phyloP scores from a whole-genome alignment of 169 alveolate species.

The Besnoitia besnoiti region DNA sequence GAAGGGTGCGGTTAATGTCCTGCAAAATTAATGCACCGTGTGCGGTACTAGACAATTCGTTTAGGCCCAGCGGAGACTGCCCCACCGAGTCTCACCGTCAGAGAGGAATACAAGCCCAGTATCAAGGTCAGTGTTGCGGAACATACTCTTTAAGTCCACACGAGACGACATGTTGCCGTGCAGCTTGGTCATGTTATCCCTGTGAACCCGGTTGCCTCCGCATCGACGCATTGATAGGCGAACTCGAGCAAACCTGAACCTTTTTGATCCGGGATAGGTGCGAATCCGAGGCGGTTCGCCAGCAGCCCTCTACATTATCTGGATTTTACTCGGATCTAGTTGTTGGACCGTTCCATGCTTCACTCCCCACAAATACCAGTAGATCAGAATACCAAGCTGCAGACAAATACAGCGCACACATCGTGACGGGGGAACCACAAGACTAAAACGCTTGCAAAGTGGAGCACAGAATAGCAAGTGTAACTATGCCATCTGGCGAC shows the following conservation, averaged over 20 bases:
- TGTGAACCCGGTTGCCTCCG: slow-evolving; percentile 20
- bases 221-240: not conserved
- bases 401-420: slow-evolving; percentile 1
- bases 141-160: not conserved
- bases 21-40: not conserved
- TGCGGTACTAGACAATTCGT: not conserved
- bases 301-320: slow-evolving; percentile 16
- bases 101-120: not conserved
- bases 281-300: not conserved
- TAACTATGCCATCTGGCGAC: slow-evolving; percentile 34
- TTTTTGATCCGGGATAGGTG: not conserved
- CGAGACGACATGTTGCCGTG: not conserved
- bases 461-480: not conserved
- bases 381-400: slow-evolving; percentile 60
- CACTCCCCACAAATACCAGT: slow-evolving; percentile 61
- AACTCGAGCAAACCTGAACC: not conserved
- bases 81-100: not conserved
- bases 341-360: slow-evolving; percentile 60
- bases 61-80: slow-evolving; percentile 5
- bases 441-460: too few relatives aligned
- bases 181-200: slow-evolving; percentile 53
- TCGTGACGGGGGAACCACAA: not conserved
- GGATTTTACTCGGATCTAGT: slow-evolving; percentile 50
- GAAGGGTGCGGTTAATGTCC: not conserved
- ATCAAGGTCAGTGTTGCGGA: not conserved